A percentile compares a stretch with the other conserved stretches of the same genome.
Conservation (phyloP, 106 monocot genomes). For the Phalaenopsis equestris region DNA sequence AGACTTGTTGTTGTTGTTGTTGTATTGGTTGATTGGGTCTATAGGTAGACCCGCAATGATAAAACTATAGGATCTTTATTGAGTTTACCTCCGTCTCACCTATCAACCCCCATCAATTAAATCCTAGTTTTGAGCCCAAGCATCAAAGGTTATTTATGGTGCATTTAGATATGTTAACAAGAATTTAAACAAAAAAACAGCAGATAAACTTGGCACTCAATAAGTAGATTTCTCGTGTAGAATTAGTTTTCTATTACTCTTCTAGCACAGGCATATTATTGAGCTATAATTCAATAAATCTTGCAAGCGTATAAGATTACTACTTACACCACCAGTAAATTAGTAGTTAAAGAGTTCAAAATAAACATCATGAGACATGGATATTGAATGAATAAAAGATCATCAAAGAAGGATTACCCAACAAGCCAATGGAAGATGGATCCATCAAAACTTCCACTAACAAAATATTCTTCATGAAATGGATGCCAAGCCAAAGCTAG, state of each 20-base stretch:
- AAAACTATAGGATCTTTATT: background rate
- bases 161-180: background rate
- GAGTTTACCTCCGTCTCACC: background rate
- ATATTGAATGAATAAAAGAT: background rate
- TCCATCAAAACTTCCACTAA: slow-evolving; percentile 97
- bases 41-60: background rate
- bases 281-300: background rate
- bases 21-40: background rate
- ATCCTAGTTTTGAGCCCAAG: background rate
- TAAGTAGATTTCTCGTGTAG: background rate
- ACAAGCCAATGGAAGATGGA: slow-evolving; percentile 99
- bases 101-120: background rate
- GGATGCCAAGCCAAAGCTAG: slow-evolving; percentile 99
- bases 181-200: background rate
- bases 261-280: background rate
- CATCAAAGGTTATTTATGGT: background rate
- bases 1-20: too few relatives aligned
- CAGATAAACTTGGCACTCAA: background rate
- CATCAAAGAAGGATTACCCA: slow-evolving; percentile 45
- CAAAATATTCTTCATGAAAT: slow-evolving; percentile 99
- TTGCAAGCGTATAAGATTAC: background rate
- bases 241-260: background rate
- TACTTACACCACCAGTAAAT: background rate
- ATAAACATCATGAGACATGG: background rate
- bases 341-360: background rate